Evolutionary conservation across 805 yeast species (phyloP).

Genomic region (Pichia pseudocactophila): DNA sequence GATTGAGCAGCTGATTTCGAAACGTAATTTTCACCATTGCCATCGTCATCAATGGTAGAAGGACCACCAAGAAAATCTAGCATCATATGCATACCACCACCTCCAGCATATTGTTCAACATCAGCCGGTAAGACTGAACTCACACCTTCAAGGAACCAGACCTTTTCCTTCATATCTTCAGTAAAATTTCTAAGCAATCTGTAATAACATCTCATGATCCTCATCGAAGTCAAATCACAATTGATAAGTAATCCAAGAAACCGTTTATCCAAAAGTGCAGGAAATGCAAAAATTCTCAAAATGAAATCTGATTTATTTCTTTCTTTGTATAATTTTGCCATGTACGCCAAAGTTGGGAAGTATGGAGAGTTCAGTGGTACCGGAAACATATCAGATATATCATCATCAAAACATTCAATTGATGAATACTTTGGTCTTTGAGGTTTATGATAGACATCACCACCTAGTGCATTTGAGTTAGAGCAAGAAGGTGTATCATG

Average conservation of each 20-base stretch:
- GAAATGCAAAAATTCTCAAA: slow-evolving; percentile 81
- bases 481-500: slow-evolving; percentile 14
- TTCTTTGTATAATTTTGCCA: slow-evolving; percentile 76
- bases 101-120: slow-evolving; percentile 83
- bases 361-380: slow-evolving; percentile 78
- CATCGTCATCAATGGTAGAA: slow-evolving; percentile 27
- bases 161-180: slow-evolving; percentile 77
- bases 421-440: slow-evolving; percentile 38
- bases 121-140: slow-evolving; percentile 83
- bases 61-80: slow-evolving; percentile 73
- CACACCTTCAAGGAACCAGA: slow-evolving; percentile 92
- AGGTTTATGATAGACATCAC: slow-evolving; percentile 2
- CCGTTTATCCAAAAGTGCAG: slow-evolving; percentile 78
- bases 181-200: slow-evolving; percentile 73
- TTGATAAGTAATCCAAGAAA: slow-evolving; percentile 70
- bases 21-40: slow-evolving; percentile 33
- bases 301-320: slow-evolving; percentile 80
- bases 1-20: slow-evolving; percentile 34
- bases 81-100: slow-evolving; percentile 92
- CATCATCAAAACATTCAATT: slow-evolving; percentile 75
- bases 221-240: slow-evolving; percentile 82
- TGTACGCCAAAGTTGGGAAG: slow-evolving; percentile 74
- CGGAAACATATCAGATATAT: slow-evolving; percentile 79
- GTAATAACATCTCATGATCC: slow-evolving; percentile 86
- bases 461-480: too few species aligned